Evolutionary conservation across 2,329 filamentous ascomycete species (phyloP).

Genomic region (Clarireedia homoeocarpa): DNA sequence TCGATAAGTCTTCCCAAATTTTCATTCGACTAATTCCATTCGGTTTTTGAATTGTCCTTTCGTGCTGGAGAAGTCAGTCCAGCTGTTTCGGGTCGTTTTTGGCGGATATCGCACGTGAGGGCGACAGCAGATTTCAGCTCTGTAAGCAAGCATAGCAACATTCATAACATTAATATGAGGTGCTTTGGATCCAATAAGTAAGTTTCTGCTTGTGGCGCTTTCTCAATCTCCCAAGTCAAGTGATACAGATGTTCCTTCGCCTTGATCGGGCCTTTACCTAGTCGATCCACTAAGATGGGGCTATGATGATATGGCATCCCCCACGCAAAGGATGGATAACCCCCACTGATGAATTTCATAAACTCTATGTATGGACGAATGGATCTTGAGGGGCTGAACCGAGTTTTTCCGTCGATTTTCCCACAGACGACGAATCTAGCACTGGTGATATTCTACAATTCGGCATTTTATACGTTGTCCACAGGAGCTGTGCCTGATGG

Average conservation of each 20-base stretch:
- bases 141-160: background rate
- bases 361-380: background rate
- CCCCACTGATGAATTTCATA: background rate
- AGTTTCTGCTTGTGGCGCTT: background rate
- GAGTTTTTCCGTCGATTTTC: background rate
- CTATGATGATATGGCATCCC: background rate
- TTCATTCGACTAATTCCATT: no score
- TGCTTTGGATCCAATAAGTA: conserved; percentile 5
- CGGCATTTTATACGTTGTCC: no score
- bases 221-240: background rate
- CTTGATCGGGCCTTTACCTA: background rate
- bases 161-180: background rate
- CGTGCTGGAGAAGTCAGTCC: no score
- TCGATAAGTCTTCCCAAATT: no score
- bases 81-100: no score
- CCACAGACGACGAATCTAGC: no score
- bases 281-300: background rate
- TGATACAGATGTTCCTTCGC: background rate
- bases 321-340: background rate
- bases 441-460: no score
- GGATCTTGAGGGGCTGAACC: background rate
- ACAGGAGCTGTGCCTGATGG: background rate
- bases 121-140: background rate
- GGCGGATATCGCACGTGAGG: no score
- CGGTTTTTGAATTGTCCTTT: no score